A percentile compares a stretch with the other conserved stretches of the same genome.
Evolutionary conservation across 768 basidiomycete genomes (phyloP).

Genomic region (Termitomyces sp.): DNA sequence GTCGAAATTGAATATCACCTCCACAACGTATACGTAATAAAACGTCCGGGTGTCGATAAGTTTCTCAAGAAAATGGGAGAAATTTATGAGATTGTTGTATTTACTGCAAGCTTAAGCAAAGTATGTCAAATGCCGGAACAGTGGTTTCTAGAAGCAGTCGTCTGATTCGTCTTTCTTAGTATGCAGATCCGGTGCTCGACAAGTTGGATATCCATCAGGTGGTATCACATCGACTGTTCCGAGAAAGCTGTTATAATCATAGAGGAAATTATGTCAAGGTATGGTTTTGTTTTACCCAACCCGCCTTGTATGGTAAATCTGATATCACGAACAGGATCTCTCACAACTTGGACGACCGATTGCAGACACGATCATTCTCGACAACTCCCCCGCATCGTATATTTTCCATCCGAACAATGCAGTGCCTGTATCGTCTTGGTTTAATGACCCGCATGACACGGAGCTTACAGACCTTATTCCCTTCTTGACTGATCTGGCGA

Average conservation of each 20-base stretch:
- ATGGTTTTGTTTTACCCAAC: not conserved
- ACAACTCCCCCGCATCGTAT: constrained; percentile 98
- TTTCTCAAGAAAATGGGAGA: constrained; percentile 99
- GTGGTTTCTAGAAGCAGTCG: not conserved
- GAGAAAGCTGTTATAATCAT: constrained; percentile 99
- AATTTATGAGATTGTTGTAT: constrained; percentile 96
- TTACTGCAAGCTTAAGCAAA: constrained; percentile 97
- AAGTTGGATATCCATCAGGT: constrained; percentile 91
- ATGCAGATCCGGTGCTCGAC: constrained; percentile 97
- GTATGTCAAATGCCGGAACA: constrained; percentile 33
- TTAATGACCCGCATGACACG: constrained; percentile 98
- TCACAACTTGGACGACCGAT: constrained; percentile 96
- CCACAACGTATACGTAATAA: constrained; percentile 99
- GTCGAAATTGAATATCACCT: constrained; percentile 98
- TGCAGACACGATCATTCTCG: constrained; percentile 92
- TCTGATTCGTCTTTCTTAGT: constrained; percentile 41
- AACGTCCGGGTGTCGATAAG: constrained; percentile 95
- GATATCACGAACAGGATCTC: constrained; percentile 60
- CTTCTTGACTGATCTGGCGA: constrained; percentile 83
- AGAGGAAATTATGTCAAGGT: constrained; percentile 99
- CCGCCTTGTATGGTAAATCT: not conserved
- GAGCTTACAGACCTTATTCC: constrained; percentile 94
- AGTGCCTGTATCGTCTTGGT: constrained; percentile 98
- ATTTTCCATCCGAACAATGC: constrained; percentile 99
- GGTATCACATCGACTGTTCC: constrained; percentile 89